Conservation (phyloP, 139 green algal species). For the Closterium sp. region DNA sequence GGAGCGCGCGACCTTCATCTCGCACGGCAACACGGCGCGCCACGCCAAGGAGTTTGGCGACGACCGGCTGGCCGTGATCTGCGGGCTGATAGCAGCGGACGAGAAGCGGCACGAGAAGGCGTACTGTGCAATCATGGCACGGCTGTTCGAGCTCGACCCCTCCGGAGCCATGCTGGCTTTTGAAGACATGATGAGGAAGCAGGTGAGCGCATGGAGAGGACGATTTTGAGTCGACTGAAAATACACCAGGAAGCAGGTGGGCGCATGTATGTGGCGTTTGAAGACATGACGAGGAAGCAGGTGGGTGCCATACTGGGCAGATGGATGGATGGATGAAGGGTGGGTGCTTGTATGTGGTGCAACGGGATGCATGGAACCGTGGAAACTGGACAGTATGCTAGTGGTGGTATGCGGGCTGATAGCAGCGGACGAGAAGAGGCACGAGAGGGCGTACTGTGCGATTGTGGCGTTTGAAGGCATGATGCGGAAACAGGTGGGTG, state of each 20-base stretch:
- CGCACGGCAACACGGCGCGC: slow-evolving; percentile 91
- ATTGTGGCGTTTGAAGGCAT: slow-evolving; percentile 94
- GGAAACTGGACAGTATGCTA: slow-evolving; percentile 81
- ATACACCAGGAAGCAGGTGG: too few species aligned
- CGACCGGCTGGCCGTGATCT: slow-evolving; percentile 83
- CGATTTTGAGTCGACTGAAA: too few species aligned
- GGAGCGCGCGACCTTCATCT: slow-evolving; percentile 88
- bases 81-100: slow-evolving; percentile 86
- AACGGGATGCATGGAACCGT: too few species aligned
- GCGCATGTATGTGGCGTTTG: too few species aligned
- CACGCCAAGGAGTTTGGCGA: slow-evolving; percentile 87
- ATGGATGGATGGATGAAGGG: too few species aligned
- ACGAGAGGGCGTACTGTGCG: slow-evolving; percentile 88
- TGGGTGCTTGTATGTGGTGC: too few species aligned
- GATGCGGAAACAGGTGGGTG: too few species aligned
- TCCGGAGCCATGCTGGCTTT: slow-evolving; percentile 86
- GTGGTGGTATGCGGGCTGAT: slow-evolving; percentile 88
- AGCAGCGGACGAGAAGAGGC: slow-evolving; percentile 87
- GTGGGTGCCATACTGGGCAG: too few species aligned
- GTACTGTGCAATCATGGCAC: slow-evolving; percentile 85
- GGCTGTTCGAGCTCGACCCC: slow-evolving; percentile 85
- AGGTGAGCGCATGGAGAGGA: too few species aligned
- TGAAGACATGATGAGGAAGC: slow-evolving; percentile 97
- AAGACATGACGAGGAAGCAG: too few species aligned
- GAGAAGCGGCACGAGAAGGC: slow-evolving; percentile 94